Conservation (phyloP, 768 basidiomycete species). For the Boletus edulis region DNA sequence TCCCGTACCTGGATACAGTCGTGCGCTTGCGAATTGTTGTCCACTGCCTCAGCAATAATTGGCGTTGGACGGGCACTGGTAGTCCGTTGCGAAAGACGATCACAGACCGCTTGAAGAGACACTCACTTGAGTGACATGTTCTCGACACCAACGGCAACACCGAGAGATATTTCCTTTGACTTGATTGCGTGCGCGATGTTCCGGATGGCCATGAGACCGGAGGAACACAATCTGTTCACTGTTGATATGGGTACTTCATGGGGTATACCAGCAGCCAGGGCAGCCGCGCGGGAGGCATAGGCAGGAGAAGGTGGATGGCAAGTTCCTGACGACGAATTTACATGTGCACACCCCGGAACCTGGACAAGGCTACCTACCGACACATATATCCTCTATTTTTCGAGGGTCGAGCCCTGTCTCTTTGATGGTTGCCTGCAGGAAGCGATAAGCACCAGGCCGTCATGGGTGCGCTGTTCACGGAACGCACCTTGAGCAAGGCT, state of each 20-base stretch:
- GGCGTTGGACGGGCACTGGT: constrained; percentile 74
- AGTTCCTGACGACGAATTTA: constrained; percentile 48
- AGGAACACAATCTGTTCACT: constrained; percentile 92
- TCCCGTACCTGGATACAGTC: constrained; percentile 64
- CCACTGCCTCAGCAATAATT: constrained; percentile 56
- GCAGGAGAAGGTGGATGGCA: constrained; percentile 82
- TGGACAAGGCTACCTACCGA: constrained; percentile 47
- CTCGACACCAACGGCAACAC: constrained; percentile 80
- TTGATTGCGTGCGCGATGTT: constrained; percentile 86
- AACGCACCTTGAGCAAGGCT: constrained; percentile 71
- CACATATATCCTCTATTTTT: constrained; percentile 80
- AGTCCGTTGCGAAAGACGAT: neutral
- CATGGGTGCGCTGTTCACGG: neutral
- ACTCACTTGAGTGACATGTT: constrained; percentile 79
- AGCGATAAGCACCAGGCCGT: neutral
- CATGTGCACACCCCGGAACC: neutral
- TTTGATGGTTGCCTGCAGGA: constrained; percentile 58
- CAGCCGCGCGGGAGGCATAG: constrained; percentile 83
- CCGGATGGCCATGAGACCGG: constrained; percentile 91
- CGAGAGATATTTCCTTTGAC: constrained; percentile 79
- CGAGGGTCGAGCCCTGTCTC: constrained; percentile 65
- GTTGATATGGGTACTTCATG: constrained; percentile 83
- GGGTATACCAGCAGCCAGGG: constrained; percentile 87
- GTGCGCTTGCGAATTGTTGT: constrained; percentile 58
- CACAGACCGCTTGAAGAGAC: neutral